phyloP scores from a whole-genome alignment of 768 basidiomycete genomes.

The Tylopilus balloui region DNA sequence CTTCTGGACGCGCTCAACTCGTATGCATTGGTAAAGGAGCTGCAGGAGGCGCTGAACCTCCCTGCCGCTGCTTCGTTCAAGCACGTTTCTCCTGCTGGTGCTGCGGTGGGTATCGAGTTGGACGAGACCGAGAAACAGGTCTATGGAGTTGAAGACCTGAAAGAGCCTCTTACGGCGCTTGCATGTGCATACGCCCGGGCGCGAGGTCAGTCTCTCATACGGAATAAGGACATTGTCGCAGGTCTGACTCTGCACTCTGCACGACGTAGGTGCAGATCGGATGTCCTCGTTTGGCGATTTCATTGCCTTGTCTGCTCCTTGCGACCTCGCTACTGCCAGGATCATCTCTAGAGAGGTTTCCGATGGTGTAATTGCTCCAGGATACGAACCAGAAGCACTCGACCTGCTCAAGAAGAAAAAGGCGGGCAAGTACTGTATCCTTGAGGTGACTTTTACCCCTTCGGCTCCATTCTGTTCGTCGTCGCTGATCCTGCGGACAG shows the following conservation, averaged over 20 bases:
- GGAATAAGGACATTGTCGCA: not conserved
- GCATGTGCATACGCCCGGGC: constrained; percentile 95
- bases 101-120: constrained; percentile 84
- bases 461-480: not conserved
- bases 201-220: constrained; percentile 52
- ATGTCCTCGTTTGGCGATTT: constrained; percentile 99
- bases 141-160: constrained; percentile 94
- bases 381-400: constrained; percentile 82
- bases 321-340: constrained; percentile 90
- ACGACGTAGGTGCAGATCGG: constrained; percentile 76
- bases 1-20: constrained; percentile 96
- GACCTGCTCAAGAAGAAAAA: constrained; percentile 95
- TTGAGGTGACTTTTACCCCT: constrained; percentile 56
- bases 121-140: constrained; percentile 85
- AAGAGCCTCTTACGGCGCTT: constrained; percentile 81
- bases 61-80: constrained; percentile 99
- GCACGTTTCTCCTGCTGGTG: constrained; percentile 97
- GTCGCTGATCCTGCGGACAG: constrained; percentile 38
- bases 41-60: constrained; percentile 78
- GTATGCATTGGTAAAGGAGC: constrained; percentile 91
- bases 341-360: constrained; percentile 99
- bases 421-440: constrained; percentile 96
- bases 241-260: constrained; percentile 5
- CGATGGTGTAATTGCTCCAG: constrained; percentile 96
- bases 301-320: constrained; percentile 88